Percentiles rank a stretch among this genome's conserved stretches.
Evolutionary conservation across 169 alveolate genomes (phyloP).

Genomic region (Plasmodium cynomolgi): DNA sequence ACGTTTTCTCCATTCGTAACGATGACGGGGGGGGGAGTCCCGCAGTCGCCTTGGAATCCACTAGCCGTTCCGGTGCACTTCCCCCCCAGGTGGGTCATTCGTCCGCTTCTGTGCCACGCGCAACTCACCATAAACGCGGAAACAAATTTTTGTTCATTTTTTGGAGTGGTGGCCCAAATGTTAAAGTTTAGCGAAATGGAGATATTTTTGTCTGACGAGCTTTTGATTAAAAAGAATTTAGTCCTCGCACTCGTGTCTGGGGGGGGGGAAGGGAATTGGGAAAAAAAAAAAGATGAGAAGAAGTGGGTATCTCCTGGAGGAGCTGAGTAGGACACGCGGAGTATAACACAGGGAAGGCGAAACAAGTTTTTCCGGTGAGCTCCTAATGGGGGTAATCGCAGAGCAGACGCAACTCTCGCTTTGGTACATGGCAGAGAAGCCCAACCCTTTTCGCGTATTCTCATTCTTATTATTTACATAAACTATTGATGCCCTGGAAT

Average conservation of each 20-base stretch:
- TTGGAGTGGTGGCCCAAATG: slow-evolving; percentile 85
- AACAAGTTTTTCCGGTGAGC: not conserved
- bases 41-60: not conserved
- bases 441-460: not conserved
- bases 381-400: not conserved
- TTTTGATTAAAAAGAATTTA: slow-evolving; percentile 79
- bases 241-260: slow-evolving; percentile 60
- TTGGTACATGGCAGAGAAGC: not conserved
- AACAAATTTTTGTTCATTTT: slow-evolving; percentile 76
- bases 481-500: slow-evolving; percentile 13
- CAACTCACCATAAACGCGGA: slow-evolving; percentile 51
- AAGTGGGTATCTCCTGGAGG: not conserved
- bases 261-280: not conserved
- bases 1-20: not conserved
- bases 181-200: slow-evolving; percentile 74
- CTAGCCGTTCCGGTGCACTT: not conserved
- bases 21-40: not conserved
- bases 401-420: not conserved
- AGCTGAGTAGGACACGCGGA: not conserved
- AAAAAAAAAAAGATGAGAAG: not conserved
- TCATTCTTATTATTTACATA: slow-evolving; percentile 10
- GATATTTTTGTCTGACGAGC: slow-evolving; percentile 77
- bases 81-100: not conserved
- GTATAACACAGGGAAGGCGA: not conserved
- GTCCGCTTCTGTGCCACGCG: not conserved